Conservation (phyloP, 163 green algal species). For the Trebouxia gelatinosa region DNA sequence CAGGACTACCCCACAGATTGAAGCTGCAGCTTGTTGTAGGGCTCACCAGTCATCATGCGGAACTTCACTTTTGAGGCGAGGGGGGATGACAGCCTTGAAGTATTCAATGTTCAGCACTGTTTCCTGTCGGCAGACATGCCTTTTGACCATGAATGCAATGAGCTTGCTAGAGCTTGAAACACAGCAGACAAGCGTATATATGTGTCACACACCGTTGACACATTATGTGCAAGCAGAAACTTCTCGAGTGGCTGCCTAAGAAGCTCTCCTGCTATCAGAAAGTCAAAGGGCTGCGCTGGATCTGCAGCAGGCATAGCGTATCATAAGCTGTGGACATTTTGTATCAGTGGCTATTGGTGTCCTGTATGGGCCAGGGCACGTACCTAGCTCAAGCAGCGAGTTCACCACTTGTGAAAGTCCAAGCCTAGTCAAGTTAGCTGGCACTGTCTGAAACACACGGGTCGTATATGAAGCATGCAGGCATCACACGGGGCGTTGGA, state of each 20-base stretch:
- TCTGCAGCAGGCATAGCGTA: no score
- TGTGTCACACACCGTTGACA: slow-evolving; percentile 87
- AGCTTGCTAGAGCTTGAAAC: no score
- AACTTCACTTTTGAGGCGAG: slow-evolving; percentile 51
- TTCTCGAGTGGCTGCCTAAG: slow-evolving; percentile 78
- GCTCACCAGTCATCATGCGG: slow-evolving; percentile 90
- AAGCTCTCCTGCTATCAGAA: slow-evolving; percentile 87
- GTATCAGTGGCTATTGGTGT: no score
- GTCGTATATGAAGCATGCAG: background rate
- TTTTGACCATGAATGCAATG: no score
- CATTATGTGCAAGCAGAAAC: slow-evolving; percentile 64
- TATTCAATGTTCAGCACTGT: slow-evolving; percentile 88
- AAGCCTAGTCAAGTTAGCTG: slow-evolving; percentile 85
- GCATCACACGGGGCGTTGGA: background rate
- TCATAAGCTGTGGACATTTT: no score
- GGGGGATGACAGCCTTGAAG: slow-evolving; percentile 82
- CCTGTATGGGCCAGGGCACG: background rate
- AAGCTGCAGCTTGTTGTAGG: background rate
- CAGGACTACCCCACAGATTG: no score
- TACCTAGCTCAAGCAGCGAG: slow-evolving; percentile 81
- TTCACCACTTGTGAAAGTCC: slow-evolving; percentile 97
- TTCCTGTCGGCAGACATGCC: slow-evolving; percentile 50
- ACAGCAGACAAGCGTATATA: no score
- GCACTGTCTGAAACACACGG: slow-evolving; percentile 72
- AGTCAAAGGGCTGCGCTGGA: slow-evolving; percentile 85